These are phyloP conservation scores for Candida nemodendra DNA, from an alignment of 805 yeast genomes.

Conservation along the genomic window DNA sequence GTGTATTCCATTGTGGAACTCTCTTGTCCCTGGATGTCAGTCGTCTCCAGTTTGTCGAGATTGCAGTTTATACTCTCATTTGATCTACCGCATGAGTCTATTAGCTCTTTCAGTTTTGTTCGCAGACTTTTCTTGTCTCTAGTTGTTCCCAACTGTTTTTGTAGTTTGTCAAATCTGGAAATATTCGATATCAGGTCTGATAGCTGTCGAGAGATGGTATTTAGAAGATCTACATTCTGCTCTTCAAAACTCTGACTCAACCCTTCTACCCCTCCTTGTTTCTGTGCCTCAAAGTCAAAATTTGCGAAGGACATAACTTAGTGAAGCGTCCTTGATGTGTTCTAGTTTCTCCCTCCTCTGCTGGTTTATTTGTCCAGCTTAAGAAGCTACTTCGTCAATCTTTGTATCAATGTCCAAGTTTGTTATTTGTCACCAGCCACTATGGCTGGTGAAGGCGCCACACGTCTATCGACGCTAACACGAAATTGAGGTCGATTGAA, in stretches of 20 bases:
- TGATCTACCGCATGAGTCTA: constrained; percentile 16
- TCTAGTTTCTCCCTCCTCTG: no score
- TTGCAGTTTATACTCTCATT: constrained; percentile 16
- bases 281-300: constrained; percentile 50
- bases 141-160: constrained; percentile 51
- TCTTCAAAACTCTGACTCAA: no score
- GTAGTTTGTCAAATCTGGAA: constrained; percentile 48
- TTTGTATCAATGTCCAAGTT: constrained; percentile 1
- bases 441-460: no score
- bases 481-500: no score
- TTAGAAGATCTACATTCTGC: constrained; percentile 8
- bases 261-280: constrained; percentile 3
- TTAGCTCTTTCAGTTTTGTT: constrained; percentile 29
- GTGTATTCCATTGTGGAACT: constrained; percentile 33
- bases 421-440: constrained; percentile 8
- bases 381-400: no score
- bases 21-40: background rate
- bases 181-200: constrained; percentile 39
- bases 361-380: no score
- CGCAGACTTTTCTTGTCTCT: constrained; percentile 44
- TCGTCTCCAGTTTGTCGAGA: constrained; percentile 13
- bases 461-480: no score
- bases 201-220: constrained; percentile 19
- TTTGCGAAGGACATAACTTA: constrained; percentile 64
- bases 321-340: no score